Percentiles rank a stretch among this genome's conserved stretches.
Conservation (phyloP, 768 basidiomycete genomes). For the Lactarius hatsudake region DNA sequence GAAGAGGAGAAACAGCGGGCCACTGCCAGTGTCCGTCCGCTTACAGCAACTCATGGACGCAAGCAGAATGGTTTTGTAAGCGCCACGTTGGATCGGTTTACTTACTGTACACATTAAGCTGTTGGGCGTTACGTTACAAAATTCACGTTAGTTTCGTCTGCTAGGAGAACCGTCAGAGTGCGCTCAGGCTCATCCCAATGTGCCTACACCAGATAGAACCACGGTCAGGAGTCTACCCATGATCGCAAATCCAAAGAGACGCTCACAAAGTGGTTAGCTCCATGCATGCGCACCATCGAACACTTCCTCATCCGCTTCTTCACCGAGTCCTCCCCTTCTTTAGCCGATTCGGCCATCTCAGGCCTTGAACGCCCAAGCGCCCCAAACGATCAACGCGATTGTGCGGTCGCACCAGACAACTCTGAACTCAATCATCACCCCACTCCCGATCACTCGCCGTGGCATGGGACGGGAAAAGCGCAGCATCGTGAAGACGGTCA, state of each 20-base stretch:
- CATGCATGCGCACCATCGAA: neutral
- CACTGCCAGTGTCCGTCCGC: too few species aligned
- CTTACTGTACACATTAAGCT: too few species aligned
- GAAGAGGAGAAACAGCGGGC: too few species aligned
- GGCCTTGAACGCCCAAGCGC: neutral
- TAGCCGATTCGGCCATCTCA: neutral
- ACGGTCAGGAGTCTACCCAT: neutral
- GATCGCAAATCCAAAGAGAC: neutral
- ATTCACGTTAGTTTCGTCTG: neutral
- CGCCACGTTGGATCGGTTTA: too few species aligned
- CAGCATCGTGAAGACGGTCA: neutral
- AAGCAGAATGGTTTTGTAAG: too few species aligned
- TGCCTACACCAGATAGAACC: neutral
- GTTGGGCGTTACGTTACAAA: too few species aligned
- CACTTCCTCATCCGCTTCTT: neutral
- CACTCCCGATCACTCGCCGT: neutral
- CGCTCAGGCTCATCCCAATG: constrained; percentile 2
- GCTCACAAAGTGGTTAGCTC: neutral
- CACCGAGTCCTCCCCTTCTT: neutral
- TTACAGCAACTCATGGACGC: too few species aligned
- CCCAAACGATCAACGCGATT: neutral
- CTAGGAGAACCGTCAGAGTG: neutral
- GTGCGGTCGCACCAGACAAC: constrained; percentile 4
- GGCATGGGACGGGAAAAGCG: neutral
- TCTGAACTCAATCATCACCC: neutral